Percentiles rank a stretch among this genome's conserved stretches.
These are phyloP conservation scores for Oryza meyeriana DNA, from an alignment of 176 grass and related monocot species.

Conservation along the genomic window DNA sequence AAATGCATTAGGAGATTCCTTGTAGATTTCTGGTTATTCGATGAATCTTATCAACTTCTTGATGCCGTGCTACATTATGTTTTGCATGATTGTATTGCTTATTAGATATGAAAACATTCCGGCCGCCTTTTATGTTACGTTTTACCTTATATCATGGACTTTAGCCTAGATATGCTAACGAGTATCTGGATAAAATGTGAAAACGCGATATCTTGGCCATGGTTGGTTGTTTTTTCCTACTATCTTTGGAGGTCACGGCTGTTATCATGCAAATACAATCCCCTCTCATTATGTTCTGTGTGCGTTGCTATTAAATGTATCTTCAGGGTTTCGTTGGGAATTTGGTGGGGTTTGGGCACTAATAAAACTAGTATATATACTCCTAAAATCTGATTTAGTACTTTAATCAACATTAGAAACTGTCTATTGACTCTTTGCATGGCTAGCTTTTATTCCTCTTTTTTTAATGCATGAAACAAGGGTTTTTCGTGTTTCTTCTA, in stretches of 20 bases:
- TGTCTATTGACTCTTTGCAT: not conserved
- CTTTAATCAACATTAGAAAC: not conserved
- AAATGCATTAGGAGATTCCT: not conserved
- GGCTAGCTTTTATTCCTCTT: not conserved
- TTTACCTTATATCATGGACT: not conserved
- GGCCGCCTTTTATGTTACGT: not conserved
- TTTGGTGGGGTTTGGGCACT: not conserved
- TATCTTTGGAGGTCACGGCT: not conserved
- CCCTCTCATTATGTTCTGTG: not conserved
- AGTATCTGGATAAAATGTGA: not conserved
- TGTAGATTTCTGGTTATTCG: not conserved
- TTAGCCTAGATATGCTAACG: not conserved
- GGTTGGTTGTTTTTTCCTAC: not conserved
- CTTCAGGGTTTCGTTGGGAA: not conserved
- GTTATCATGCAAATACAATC: not conserved
- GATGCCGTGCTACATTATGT: not conserved
- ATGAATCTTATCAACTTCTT: not conserved
- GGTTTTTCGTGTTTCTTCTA: not conserved
- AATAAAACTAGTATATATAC: not conserved
- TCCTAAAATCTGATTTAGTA: not conserved
- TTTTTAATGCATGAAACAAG: not conserved
- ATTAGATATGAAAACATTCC: not conserved
- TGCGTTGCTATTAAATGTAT: not conserved
- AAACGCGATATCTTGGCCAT: conserved; percentile 4
- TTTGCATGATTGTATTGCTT: not conserved